Base-by-base conservation (phyloP, 176 grass and related monocot genomes). In the Dendrocalamus sinicus region DNA sequence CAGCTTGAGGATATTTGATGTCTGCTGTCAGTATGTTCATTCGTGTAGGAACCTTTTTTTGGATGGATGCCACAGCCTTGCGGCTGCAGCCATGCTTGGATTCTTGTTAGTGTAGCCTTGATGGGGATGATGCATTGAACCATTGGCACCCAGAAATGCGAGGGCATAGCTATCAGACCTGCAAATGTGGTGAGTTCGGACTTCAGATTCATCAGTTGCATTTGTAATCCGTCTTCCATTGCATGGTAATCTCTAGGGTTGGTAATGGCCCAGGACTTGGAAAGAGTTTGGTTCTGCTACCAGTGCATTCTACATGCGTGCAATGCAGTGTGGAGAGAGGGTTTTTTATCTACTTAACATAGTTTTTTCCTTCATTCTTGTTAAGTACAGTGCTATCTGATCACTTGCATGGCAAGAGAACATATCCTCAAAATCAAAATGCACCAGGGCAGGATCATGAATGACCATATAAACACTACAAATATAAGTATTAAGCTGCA, bases 11-110 rank as follows among this genome's bases (percentile, higher is more conserved):
- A 54, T 91, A 91, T 80, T 88, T 87, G 55, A 46, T 87, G 70
- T 43, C 54, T 84, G 89, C 77, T 87, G 81, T 85, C 81, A 75
- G 76, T 61, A 58, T 71, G 84, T 62, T 86, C 81, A 88, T 88
- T 87, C 76, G 71, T 75, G 81, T 91, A 91, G 89, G 81, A 70
- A 84, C 75, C 35, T 23, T 87, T 35, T 55, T 74, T 71, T 63
- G 24, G 15, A 54, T 43, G 73, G 78, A 78, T 20, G 73, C 1
- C 14, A 57, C 37, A 1, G 57, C 19, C 71, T 11, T 35, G 37
- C 35, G 24, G 79, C 10, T 60, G 22, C 57, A 11, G 8, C 22
- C 22, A 60, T 60, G 57, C 57, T 79, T 83, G 79, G 64, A 68
- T 75, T 85, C 77, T 75, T 75, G 12, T 61, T 84, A 69, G 80